A percentile compares a stretch with the other conserved stretches of the same genome.
phyloP scores from a whole-genome alignment of 2,329 filamentous ascomycete species.

The Aureobasidium sp. region DNA sequence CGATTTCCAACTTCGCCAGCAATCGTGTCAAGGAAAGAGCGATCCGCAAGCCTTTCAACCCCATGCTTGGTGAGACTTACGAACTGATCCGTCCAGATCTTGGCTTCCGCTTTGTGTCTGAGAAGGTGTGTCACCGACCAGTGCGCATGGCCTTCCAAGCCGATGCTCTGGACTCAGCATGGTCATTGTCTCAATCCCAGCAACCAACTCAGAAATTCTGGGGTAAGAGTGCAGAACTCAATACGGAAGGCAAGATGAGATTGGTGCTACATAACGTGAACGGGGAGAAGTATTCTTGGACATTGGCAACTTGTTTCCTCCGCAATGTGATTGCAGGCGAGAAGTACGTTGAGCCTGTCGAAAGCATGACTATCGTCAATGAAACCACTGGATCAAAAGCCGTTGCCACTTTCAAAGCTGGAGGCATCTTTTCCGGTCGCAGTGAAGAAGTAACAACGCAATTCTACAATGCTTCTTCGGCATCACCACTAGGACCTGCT shows the following conservation, averaged over 20 bases:
- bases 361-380: slow-evolving; percentile 76
- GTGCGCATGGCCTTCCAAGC: slow-evolving; percentile 91
- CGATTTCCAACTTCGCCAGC: slow-evolving; percentile 76
- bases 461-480: slow-evolving; percentile 46
- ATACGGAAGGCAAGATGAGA: slow-evolving; percentile 79
- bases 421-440: slow-evolving; percentile 94
- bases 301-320: slow-evolving; percentile 77
- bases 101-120: slow-evolving; percentile 84
- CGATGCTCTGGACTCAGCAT: slow-evolving; percentile 51
- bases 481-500: slow-evolving; percentile 56
- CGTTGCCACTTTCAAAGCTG: slow-evolving; percentile 82
- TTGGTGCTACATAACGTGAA: slow-evolving; percentile 55
- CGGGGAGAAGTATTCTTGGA: slow-evolving; percentile 64
- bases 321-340: slow-evolving; percentile 96
- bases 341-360: slow-evolving; percentile 94
- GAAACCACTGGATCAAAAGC: slow-evolving; percentile 79
- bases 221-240: slow-evolving; percentile 93
- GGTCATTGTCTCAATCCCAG: slow-evolving; percentile 82
- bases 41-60: slow-evolving; percentile 94
- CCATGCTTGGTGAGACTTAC: slow-evolving; percentile 90
- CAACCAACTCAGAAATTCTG: slow-evolving; percentile 94
- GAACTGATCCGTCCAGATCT: slow-evolving; percentile 83
- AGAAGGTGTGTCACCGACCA: slow-evolving; percentile 90
- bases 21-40: slow-evolving; percentile 80
- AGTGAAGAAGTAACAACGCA: slow-evolving; percentile 82